phyloP scores from a whole-genome alignment of 2,329 filamentous ascomycete species.

The Ophiostoma pallidulum region DNA sequence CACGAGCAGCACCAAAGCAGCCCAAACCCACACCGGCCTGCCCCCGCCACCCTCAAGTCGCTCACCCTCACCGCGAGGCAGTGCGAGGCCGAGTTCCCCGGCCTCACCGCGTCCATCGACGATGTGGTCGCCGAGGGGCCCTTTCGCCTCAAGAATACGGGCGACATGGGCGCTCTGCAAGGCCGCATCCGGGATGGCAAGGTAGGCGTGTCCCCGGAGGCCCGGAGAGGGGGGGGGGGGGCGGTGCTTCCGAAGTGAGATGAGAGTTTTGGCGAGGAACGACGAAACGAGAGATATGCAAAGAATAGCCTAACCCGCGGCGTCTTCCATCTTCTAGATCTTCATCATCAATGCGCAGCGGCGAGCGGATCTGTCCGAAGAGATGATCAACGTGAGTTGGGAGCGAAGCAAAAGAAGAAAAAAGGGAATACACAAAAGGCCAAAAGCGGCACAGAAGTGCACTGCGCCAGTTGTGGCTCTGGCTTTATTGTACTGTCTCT shows the following conservation, averaged over 20 bases:
- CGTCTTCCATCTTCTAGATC: too few species aligned
- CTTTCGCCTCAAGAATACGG: slow-evolving; percentile 31
- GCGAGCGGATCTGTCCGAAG: slow-evolving; percentile 30
- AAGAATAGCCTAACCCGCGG: too few species aligned
- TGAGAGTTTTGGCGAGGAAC: too few species aligned
- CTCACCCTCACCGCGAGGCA: slow-evolving; percentile 33
- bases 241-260: too few species aligned
- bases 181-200: slow-evolving; percentile 34
- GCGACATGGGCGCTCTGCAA: slow-evolving; percentile 32
- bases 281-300: neutral
- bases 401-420: neutral
- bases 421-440: too few species aligned
- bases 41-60: slow-evolving; percentile 21
- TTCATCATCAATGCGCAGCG: slow-evolving; percentile 35
- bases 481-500: too few species aligned
- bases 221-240: too few species aligned
- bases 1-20: neutral
- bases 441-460: too few species aligned
- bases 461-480: too few species aligned
- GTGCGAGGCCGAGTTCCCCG: slow-evolving; percentile 36
- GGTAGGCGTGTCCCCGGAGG: slow-evolving; percentile 23
- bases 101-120: slow-evolving; percentile 37
- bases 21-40: neutral
- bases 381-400: slow-evolving; percentile 32
- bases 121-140: slow-evolving; percentile 33